These are phyloP conservation scores for Blastobotrys parvus DNA, from an alignment of 805 yeast species.

Conservation along the genomic window DNA sequence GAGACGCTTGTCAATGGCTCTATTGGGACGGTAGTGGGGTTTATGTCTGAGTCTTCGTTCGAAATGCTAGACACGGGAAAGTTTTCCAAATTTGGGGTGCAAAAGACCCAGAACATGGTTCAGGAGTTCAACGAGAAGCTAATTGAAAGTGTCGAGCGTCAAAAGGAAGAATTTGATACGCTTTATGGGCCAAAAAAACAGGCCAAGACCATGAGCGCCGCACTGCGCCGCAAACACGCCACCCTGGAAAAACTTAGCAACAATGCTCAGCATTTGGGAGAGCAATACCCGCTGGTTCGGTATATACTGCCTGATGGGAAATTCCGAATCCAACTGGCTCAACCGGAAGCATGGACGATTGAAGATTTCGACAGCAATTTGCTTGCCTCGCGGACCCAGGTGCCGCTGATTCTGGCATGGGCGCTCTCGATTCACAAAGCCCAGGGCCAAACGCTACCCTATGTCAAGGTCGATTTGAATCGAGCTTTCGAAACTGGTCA, in stretches of 20 bases:
- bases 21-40: constrained; percentile 64
- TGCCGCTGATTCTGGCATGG: constrained; percentile 94
- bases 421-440: constrained; percentile 92
- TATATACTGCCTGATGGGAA: constrained; percentile 65
- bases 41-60: constrained; percentile 31
- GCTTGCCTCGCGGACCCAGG: constrained; percentile 64
- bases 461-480: constrained; percentile 68
- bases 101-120: background rate
- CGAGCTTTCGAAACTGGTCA: constrained; percentile 86
- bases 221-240: constrained; percentile 1
- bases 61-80: background rate
- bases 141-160: background rate
- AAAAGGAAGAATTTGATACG: background rate
- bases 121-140: background rate
- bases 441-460: constrained; percentile 82
- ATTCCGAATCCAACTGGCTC: constrained; percentile 66
- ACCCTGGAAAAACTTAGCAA: constrained; percentile 5
- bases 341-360: constrained; percentile 73
- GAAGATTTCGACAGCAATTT: constrained; percentile 66
- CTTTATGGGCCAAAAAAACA: background rate
- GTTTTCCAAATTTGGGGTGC: background rate
- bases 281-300: constrained; percentile 60
- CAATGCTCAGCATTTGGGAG: constrained; percentile 7
- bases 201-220: background rate
- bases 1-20: constrained; percentile 83